Percentiles rank a stretch among this genome's conserved stretches.
Conservation (phyloP, 164 flowering plant genomes). For the Houttuynia cordata region DNA sequence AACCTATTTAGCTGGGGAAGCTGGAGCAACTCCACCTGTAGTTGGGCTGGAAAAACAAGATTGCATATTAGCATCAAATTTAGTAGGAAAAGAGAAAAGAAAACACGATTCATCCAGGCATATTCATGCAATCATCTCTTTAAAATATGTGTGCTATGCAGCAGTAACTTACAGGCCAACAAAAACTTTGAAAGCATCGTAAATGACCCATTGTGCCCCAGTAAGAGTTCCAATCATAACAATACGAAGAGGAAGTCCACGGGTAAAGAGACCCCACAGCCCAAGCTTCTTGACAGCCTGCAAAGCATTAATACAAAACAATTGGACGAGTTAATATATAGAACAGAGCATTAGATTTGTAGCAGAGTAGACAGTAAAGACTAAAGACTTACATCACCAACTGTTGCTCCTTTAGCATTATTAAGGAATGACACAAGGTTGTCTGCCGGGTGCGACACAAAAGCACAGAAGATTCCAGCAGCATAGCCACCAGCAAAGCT, state of each 20-base stretch:
- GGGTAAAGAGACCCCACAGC: slow-evolving; percentile 62
- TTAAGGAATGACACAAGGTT: slow-evolving; percentile 88
- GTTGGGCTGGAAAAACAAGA: slow-evolving; percentile 44
- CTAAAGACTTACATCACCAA: slow-evolving; percentile 77
- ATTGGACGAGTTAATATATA: neutral
- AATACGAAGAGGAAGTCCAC: slow-evolving; percentile 89
- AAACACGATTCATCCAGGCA: too few relatives aligned
- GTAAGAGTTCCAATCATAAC: slow-evolving; percentile 90
- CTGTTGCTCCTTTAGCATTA: slow-evolving; percentile 83
- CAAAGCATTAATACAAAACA: slow-evolving; percentile 1
- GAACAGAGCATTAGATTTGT: neutral
- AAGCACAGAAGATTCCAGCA: slow-evolving; percentile 79
- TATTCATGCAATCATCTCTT: too few relatives aligned
- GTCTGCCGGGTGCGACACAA: slow-evolving; percentile 90
- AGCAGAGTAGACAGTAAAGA: neutral
- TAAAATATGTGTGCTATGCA: too few relatives aligned
- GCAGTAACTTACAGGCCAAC: slow-evolving; percentile 65
- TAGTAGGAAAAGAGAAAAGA: neutral
- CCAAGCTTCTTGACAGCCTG: slow-evolving; percentile 86
- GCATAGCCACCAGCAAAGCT: slow-evolving; percentile 84
- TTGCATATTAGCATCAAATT: neutral
- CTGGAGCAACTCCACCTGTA: slow-evolving; percentile 60
- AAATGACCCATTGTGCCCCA: slow-evolving; percentile 79
- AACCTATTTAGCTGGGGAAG: slow-evolving; percentile 14
- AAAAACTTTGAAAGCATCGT: slow-evolving; percentile 71